Evolutionary conservation across 106 monocot species (phyloP).

Genomic region (Acanthochlamys bracteata): DNA sequence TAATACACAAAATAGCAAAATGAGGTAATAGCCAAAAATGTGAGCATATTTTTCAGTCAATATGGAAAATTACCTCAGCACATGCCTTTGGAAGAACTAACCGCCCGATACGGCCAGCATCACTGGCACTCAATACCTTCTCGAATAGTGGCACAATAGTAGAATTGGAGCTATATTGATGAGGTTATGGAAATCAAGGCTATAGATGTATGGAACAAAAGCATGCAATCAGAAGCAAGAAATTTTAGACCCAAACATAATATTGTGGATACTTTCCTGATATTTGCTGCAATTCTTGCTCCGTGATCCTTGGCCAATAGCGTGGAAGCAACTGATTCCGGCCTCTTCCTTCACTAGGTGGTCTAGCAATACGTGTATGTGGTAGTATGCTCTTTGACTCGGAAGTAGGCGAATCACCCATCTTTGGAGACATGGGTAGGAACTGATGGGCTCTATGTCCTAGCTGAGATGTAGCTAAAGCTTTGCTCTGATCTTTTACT

Average conservation of each 20-base stretch:
- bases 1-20: no score
- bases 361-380: slow-evolving; percentile 75
- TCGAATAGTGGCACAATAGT: slow-evolving; percentile 97
- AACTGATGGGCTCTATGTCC: slow-evolving; percentile 46
- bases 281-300: slow-evolving; percentile 95
- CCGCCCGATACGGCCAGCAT: slow-evolving; percentile 95
- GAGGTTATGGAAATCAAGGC: slow-evolving; percentile 35
- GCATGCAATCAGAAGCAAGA: background rate
- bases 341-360: slow-evolving; percentile 81
- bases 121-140: slow-evolving; percentile 97
- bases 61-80: slow-evolving; percentile 61
- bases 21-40: no score
- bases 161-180: slow-evolving; percentile 64
- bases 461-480: slow-evolving; percentile 32
- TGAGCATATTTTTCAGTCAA: background rate
- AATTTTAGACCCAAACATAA: background rate
- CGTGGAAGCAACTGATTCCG: slow-evolving; percentile 87
- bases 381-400: slow-evolving; percentile 43
- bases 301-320: slow-evolving; percentile 98
- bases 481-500: slow-evolving; percentile 36
- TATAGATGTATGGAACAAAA: slow-evolving; percentile 13
- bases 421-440: slow-evolving; percentile 43
- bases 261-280: slow-evolving; percentile 93
- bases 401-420: slow-evolving; percentile 19
- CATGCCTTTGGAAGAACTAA: slow-evolving; percentile 98